These are phyloP conservation scores for Xylariaceae sp. DNA, from an alignment of 2,329 filamentous ascomycete species.

Conservation along the genomic window DNA sequence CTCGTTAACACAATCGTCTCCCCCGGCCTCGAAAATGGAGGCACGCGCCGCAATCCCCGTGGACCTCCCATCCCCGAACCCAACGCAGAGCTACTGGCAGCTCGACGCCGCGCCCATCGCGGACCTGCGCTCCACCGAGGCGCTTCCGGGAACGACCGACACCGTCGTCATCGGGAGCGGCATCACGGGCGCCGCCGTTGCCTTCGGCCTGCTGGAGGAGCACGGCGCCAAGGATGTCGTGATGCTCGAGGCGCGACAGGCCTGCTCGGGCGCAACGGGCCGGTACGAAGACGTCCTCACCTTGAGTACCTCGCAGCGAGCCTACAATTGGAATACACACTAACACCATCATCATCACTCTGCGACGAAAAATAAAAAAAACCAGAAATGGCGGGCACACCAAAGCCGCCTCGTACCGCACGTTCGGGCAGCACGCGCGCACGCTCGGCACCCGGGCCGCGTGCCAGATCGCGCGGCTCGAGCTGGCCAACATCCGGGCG, in stretches of 20 bases:
- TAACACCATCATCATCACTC: too few relatives aligned
- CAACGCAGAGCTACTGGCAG: slow-evolving; percentile 58
- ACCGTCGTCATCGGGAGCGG: slow-evolving; percentile 58
- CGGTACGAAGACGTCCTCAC: too few relatives aligned
- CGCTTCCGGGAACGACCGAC: slow-evolving; percentile 46
- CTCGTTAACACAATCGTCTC: too few relatives aligned
- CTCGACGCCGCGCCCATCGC: slow-evolving; percentile 41
- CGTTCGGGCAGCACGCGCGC: slow-evolving; percentile 39
- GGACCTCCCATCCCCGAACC: slow-evolving; percentile 40
- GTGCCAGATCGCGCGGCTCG: slow-evolving; percentile 41
- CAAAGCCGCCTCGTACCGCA: slow-evolving; percentile 37
- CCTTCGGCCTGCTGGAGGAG: slow-evolving; percentile 41
- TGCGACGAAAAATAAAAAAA: too few relatives aligned
- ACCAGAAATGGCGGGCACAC: slow-evolving; percentile 37
- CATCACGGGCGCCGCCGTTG: slow-evolving; percentile 54
- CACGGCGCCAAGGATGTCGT: slow-evolving; percentile 36
- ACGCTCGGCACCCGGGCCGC: slow-evolving; percentile 41
- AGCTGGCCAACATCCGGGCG: slow-evolving; percentile 45
- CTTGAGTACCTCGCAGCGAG: too few relatives aligned
- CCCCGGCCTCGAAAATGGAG: too few relatives aligned
- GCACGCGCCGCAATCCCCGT: slow-evolving; percentile 29
- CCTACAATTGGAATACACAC: too few relatives aligned
- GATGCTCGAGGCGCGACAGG: slow-evolving; percentile 58
- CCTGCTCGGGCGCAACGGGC: slow-evolving; percentile 60
- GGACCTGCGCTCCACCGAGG: slow-evolving; percentile 40